These are phyloP conservation scores for Tephrocybe rancida DNA, from an alignment of 768 basidiomycete species.

Conservation along the genomic window DNA sequence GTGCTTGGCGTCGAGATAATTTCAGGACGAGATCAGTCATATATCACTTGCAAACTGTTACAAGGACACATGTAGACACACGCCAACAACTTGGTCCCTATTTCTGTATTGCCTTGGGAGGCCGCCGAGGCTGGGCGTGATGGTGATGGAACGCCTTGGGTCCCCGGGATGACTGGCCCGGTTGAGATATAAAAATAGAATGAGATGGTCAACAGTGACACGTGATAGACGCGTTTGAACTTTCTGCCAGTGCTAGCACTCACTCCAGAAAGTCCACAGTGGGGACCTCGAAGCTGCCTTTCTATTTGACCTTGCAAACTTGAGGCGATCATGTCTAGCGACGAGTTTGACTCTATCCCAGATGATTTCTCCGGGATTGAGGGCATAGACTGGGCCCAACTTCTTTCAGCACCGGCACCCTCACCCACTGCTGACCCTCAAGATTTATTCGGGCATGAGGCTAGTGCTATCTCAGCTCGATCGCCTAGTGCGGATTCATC, in stretches of 20 bases:
- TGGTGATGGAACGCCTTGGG: slow-evolving; percentile 3
- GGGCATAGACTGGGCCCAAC: slow-evolving; percentile 47
- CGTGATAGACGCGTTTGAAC: slow-evolving; percentile 12
- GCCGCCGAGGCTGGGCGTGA: slow-evolving; percentile 9
- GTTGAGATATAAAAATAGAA: slow-evolving; percentile 1
- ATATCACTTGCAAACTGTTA: slow-evolving; percentile 6
- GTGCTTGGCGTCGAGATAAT: slow-evolving; percentile 18
- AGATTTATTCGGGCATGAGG: slow-evolving; percentile 1
- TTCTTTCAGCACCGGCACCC: slow-evolving; percentile 28
- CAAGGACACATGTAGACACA: slow-evolving; percentile 12
- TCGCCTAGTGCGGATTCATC: slow-evolving; percentile 19
- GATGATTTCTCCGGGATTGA: slow-evolving; percentile 56
- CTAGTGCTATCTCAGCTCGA: slow-evolving; percentile 7
- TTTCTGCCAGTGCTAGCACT: too few relatives aligned
- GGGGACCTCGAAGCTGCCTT: background rate
- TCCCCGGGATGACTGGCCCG: too few relatives aligned
- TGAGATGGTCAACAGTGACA: background rate
- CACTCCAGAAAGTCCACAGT: too few relatives aligned
- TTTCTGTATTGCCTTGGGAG: slow-evolving; percentile 6
- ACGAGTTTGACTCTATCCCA: slow-evolving; percentile 55
- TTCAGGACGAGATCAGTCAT: slow-evolving; percentile 13
- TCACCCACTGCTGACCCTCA: slow-evolving; percentile 23
- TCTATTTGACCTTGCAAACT: background rate
- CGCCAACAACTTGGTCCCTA: slow-evolving; percentile 10
- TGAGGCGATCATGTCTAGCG: slow-evolving; percentile 36